phyloP scores from a whole-genome alignment of 1,139 yeast genomes.

The Kurtzmaniella quercitrusa region DNA sequence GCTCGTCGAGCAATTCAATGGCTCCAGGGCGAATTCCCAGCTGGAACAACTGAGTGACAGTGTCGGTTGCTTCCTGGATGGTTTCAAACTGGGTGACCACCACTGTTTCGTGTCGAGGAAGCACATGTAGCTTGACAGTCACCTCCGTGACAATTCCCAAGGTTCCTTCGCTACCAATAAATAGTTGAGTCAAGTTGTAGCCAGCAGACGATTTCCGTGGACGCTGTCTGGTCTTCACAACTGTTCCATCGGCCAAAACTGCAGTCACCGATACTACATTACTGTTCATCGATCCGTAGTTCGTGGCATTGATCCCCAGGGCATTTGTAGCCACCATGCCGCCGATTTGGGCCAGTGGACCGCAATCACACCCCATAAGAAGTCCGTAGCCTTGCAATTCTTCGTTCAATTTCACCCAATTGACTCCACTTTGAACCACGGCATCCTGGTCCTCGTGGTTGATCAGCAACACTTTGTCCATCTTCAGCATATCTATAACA shows the following conservation, averaged over 20 bases:
- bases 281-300: slow-evolving; percentile 44
- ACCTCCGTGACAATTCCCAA: slow-evolving; percentile 45
- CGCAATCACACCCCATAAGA: slow-evolving; percentile 45
- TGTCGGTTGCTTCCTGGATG: slow-evolving; percentile 35
- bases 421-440: slow-evolving; percentile 41
- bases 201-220: slow-evolving; percentile 45
- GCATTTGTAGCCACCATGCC: slow-evolving; percentile 47
- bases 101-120: slow-evolving; percentile 37
- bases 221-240: slow-evolving; percentile 38
- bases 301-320: slow-evolving; percentile 40
- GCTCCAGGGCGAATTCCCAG: slow-evolving; percentile 42
- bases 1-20: slow-evolving; percentile 37
- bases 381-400: slow-evolving; percentile 19
- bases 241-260: slow-evolving; percentile 43
- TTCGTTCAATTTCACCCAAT: slow-evolving; percentile 38
- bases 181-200: slow-evolving; percentile 39
- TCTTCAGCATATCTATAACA: slow-evolving; percentile 37
- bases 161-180: slow-evolving; percentile 46
- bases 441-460: slow-evolving; percentile 42
- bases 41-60: slow-evolving; percentile 38
- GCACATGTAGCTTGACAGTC: slow-evolving; percentile 36
- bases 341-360: slow-evolving; percentile 39
- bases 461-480: slow-evolving; percentile 31
- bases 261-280: slow-evolving; percentile 41
- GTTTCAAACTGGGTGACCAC: slow-evolving; percentile 42